Percentiles rank a stretch among this genome's conserved stretches.
Evolutionary conservation across 352 stramenopile species (phyloP).

Genomic region (Globisporangium camurandrum): DNA sequence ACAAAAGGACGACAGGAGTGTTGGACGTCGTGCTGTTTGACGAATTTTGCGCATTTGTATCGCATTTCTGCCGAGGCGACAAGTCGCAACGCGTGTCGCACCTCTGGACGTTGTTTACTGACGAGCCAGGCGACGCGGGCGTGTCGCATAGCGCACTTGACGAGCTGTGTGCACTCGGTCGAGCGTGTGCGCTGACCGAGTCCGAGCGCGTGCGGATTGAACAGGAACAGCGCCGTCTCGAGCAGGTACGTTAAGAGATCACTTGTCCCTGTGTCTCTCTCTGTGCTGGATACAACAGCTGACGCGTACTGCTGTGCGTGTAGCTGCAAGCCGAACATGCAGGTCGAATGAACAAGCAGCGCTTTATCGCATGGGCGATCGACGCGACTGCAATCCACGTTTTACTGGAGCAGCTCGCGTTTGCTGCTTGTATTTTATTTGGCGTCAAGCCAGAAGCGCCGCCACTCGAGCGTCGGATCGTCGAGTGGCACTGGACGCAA

Average conservation of each 20-base stretch:
- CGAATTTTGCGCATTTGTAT: slow-evolving; percentile 77
- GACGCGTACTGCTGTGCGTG: neutral
- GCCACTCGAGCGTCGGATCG: slow-evolving; percentile 59
- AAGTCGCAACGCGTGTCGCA: slow-evolving; percentile 26
- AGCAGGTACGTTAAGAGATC: slow-evolving; percentile 17
- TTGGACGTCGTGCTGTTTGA: slow-evolving; percentile 65
- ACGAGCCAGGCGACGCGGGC: neutral
- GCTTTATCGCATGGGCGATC: slow-evolving; percentile 46
- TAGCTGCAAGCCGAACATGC: neutral
- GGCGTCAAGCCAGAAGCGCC: slow-evolving; percentile 64
- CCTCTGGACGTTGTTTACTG: slow-evolving; percentile 51
- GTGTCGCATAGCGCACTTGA: slow-evolving; percentile 35
- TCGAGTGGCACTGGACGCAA: slow-evolving; percentile 68
- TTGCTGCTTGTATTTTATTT: slow-evolving; percentile 68
- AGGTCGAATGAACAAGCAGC: slow-evolving; percentile 23
- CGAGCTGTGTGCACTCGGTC: slow-evolving; percentile 28
- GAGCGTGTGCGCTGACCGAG: slow-evolving; percentile 18
- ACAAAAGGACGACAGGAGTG: slow-evolving; percentile 13
- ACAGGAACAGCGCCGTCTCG: slow-evolving; percentile 29
- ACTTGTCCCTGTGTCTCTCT: neutral
- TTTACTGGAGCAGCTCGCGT: slow-evolving; percentile 67
- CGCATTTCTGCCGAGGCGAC: slow-evolving; percentile 59
- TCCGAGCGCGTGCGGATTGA: slow-evolving; percentile 12
- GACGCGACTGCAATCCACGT: slow-evolving; percentile 29
- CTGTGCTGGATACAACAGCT: neutral